Evolutionary conservation across 78 protist species (phyloP), one percentile per base, ranked within the genome.

Genomic region (Dictyostelium purpureum): DNA sequence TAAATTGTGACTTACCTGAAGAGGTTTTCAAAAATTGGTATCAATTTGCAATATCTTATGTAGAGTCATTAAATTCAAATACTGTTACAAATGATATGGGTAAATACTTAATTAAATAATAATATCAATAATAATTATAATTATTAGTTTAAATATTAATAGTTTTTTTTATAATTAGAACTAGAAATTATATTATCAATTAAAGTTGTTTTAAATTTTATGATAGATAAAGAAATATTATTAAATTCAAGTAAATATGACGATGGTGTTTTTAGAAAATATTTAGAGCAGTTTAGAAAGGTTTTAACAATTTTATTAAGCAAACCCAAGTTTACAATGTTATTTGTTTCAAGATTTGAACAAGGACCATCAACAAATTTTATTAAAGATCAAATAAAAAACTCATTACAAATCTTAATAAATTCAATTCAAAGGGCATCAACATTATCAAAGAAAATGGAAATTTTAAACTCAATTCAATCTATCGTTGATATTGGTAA

Each of bases 211-310:
- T 21, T 69, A 21, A 40, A 69, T 38, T 24, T 18, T 40, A 24
- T 40, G 6, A 21, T 69, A 19, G 43, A 65, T 2, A 19, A 38
- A 24, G 54, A 69, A 24, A 31, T 40, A 21, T 24, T 69, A 24
- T 21, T 11, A 24, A 69, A 69, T 69, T n/a, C 47, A 35, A 57
- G 9, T 21, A 24, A 16, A 40, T 31, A 21, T 6, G 57, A 69
- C 1, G 77, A 69, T 69, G n/a, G 57, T 40, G 77, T 69, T 40
- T 40, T 37, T 24, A 35, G 77, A 24, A 69, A 40, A 40, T 69
- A 31, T 69, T 31, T 69, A 16, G 77, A 69, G 40, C 77, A 69
- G 24, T 69, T 31, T 43, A 69, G 77, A 69, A 69, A 69, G 35
- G 40, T 69, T 24, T 24, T 69, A 19, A 69, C 77, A 0, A 69